Base-by-base conservation (phyloP, 2,329 filamentous ascomycete genomes). In the Diaporthe ilicicola region DNA sequence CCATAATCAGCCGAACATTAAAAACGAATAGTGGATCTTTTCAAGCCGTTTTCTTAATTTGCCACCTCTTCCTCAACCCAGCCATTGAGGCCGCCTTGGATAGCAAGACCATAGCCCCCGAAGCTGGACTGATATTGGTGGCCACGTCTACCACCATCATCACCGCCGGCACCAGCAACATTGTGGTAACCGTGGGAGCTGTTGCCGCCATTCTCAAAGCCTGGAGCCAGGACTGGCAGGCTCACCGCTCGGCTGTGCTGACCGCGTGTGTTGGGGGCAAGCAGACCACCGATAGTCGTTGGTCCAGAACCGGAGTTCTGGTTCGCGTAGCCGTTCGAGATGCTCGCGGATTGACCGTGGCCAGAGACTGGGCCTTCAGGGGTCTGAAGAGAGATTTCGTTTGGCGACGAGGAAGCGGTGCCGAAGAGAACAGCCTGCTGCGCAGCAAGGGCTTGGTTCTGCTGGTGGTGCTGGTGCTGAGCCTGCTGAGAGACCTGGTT, bases 341-440 rank as follows among this genome's bases (percentile, higher is more conserved):
- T 90, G 79, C 88, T 90, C 32, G 89, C 88, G 17, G 90, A 92
- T 76, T 90, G 87, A 74, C 90, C 89, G 77, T 93, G 90, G 81
- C 84, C 88, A 77, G 82, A 86, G 81, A 86, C 87, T 77, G 82
- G 89, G 27, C 89, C 90, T 74, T 91, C 89, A 70, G 89, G 86
- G 44, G 90, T 84, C 67, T 91, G 89, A 27, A 91, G 81, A 10
- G 82, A 83, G 37, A 91, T 79, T 69, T 91, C 88, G 70, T 84
- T 87, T 13, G 87, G 85, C 19, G 88, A 88, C 1, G 88, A 88
- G 32, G 89, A 87, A 34, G 91, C 91, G 73, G 92, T 91, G 73
- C 92, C 93, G 79, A 95, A 97, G 74, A 97, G 86, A 9, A 93
- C 91, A 55, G 91, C 91, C 81, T 97, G 94, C 78, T 96, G 94